Percentiles rank a stretch among this genome's conserved stretches.
phyloP scores from a whole-genome alignment of 768 basidiomycete species.

The Auricularia heimuer region DNA sequence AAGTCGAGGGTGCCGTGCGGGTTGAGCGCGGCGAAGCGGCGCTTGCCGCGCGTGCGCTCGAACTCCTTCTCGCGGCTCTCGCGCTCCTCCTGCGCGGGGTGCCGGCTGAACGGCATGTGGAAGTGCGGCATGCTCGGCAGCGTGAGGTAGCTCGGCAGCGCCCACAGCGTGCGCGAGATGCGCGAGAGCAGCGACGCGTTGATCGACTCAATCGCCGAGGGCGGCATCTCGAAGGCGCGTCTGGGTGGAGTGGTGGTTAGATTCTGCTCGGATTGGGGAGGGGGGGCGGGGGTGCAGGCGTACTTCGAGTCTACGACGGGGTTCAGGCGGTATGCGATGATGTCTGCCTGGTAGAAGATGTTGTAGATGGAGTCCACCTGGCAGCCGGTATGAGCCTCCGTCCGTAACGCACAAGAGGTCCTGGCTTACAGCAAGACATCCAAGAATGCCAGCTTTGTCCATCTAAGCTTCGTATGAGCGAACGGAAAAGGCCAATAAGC shows the following conservation, averaged over 20 bases:
- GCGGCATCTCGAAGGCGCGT: constrained; percentile 14
- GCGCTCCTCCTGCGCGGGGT: background rate
- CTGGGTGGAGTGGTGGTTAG: background rate
- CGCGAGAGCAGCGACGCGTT: constrained; percentile 22
- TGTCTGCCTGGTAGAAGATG: constrained; percentile 32
- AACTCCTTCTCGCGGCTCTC: background rate
- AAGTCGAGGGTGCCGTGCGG: constrained; percentile 36
- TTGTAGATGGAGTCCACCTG: constrained; percentile 30
- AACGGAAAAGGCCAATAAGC: background rate
- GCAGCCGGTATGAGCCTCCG: background rate
- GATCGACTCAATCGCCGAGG: constrained; percentile 20
- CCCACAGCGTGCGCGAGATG: constrained; percentile 12
- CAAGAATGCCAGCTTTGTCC: constrained; percentile 30
- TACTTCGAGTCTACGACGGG: constrained; percentile 27
- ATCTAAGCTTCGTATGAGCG: constrained; percentile 14
- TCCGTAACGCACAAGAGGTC: background rate
- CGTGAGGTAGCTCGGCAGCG: constrained; percentile 7
- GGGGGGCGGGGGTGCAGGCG: background rate
- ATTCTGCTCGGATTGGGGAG: too few species aligned
- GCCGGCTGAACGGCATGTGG: too few species aligned
- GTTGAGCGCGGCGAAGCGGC: constrained; percentile 31
- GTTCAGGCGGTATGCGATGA: constrained; percentile 32
- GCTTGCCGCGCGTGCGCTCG: constrained; percentile 2
- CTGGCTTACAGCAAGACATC: constrained; percentile 25
- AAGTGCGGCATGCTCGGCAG: constrained; percentile 14